Conservation (phyloP, 2,329 filamentous ascomycete genomes). For the Proliferodiscus dingleyae region DNA sequence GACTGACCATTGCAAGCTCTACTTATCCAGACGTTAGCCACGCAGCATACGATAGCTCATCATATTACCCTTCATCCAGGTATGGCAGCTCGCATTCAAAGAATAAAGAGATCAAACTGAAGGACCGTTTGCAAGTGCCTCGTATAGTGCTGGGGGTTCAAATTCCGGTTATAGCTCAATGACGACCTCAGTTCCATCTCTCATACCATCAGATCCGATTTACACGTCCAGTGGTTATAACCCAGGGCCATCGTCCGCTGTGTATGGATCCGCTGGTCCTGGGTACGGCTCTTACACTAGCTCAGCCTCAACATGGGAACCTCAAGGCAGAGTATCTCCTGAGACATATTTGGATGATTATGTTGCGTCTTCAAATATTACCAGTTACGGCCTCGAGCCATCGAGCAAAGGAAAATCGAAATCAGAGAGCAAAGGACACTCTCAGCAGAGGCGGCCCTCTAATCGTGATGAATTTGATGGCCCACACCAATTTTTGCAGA, state of each 20-base stretch:
- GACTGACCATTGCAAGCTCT: slow-evolving; percentile 27
- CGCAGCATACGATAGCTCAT: slow-evolving; percentile 25
- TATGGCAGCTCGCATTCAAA: slow-evolving; percentile 22
- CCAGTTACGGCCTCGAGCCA: slow-evolving; percentile 56
- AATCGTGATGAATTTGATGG: slow-evolving; percentile 89
- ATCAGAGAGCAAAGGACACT: slow-evolving; percentile 40
- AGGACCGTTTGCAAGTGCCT: slow-evolving; percentile 24
- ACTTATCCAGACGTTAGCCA: slow-evolving; percentile 24
- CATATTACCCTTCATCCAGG: slow-evolving; percentile 30
- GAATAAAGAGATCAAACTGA: slow-evolving; percentile 23
- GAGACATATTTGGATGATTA: slow-evolving; percentile 35
- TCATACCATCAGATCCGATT: slow-evolving; percentile 25
- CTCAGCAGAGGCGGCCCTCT: slow-evolving; percentile 62
- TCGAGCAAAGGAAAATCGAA: slow-evolving; percentile 43
- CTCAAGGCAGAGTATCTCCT: slow-evolving; percentile 30
- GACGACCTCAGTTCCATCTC: slow-evolving; percentile 16
- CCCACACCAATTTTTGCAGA: slow-evolving; percentile 74
- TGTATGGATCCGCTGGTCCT: slow-evolving; percentile 29
- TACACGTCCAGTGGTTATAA: slow-evolving; percentile 29
- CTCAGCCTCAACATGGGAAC: slow-evolving; percentile 28
- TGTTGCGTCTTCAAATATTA: slow-evolving; percentile 52
- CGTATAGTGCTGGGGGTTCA: slow-evolving; percentile 24
- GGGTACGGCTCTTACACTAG: slow-evolving; percentile 27
- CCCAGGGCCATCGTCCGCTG: slow-evolving; percentile 23
- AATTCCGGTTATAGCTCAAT: slow-evolving; percentile 27